Conservation (phyloP, 176 grass and related monocot species). For the Alloteropsis semialata region DNA sequence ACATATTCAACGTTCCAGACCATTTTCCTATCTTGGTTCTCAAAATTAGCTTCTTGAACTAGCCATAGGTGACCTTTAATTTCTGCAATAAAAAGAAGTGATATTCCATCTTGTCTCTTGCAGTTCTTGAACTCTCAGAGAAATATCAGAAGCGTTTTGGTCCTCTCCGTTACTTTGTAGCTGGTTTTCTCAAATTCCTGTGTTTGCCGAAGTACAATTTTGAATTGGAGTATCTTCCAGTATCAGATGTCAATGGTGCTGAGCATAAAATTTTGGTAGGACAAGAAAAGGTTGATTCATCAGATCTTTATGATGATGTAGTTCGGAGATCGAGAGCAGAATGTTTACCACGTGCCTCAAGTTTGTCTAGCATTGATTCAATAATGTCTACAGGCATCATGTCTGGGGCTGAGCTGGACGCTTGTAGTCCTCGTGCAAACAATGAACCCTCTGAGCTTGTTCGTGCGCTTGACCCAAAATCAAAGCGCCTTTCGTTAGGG, state of each 20-base stretch:
- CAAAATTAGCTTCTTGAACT: conserved; percentile 33
- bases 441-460: conserved; percentile 88
- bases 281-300: conserved; percentile 44
- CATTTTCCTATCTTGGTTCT: conserved; percentile 8
- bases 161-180: conserved; percentile 91
- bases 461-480: conserved; percentile 74
- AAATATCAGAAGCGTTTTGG: conserved; percentile 96
- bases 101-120: conserved; percentile 42
- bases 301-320: conserved; percentile 82
- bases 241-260: conserved; percentile 38
- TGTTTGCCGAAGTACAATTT: conserved; percentile 93
- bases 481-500: conserved; percentile 80
- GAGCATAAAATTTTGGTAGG: conserved; percentile 45
- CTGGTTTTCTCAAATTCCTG: conserved; percentile 95
- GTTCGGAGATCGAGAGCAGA: conserved; percentile 67
- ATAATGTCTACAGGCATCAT: conserved; percentile 77
- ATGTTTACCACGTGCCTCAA: conserved; percentile 84
- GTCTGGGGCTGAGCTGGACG: conserved; percentile 60
- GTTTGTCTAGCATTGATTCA: conserved; percentile 97
- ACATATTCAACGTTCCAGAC: conserved; percentile 27
- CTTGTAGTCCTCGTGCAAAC: conserved; percentile 56
- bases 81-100: not conserved
- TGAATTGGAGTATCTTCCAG: conserved; percentile 94
- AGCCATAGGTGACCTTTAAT: not conserved
- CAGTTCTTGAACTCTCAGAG: conserved; percentile 95